Base-by-base conservation (phyloP, 2,329 filamentous ascomycete genomes). In the Madurella mycetomatis region DNA sequence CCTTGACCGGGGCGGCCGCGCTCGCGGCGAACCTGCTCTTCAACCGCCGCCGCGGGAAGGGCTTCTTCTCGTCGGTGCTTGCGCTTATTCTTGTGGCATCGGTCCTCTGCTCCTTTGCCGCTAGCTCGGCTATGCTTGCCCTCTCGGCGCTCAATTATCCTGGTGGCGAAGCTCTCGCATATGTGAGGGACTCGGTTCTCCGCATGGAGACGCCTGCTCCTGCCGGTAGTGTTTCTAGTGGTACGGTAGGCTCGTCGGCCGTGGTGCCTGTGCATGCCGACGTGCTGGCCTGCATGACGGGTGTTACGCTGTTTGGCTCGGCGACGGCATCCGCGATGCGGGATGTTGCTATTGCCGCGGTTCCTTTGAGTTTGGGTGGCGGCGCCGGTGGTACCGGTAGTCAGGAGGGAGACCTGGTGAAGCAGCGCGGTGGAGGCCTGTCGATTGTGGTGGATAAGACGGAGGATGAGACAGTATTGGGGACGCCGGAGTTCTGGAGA, bases 121-220 rank as follows among this genome's bases (percentile, higher is more conserved):
- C 81, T 37, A 89, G 86, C 53, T 76, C 77, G 2, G 79, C 73
- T 32, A 83, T 95, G 72, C 83, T 96, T 1, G 78, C 87, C 30
- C 74, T 95, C 56, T 96, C 91, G 0, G 86, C 88, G 13, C 83
- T 95, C 54, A 99, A 96, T 72, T 99, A 99, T 67, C 94, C 94
- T 1, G 94, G 94, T 46, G 94, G 90, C 18, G 82, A 88, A 55
- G 94, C 92, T 2, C 76, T 97, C 18, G 61, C 70, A 9, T 74
- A 78, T 43, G 72, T 87, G 40, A 75, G 79, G 55, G 53, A 55
- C 4, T 62, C 73, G 12, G 69, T 77, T 16, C 42, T 45, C 15
- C n/a, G 25, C 57, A 60, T 45, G 62, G 72, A 25, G 49, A 56
- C 65, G 19, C 25, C 50, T 25, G 11, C 17, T 8, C n/a, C 31